Evolutionary conservation across 2,329 filamentous ascomycete species (phyloP).

Genomic region (Paracoccidioides lutzii): DNA sequence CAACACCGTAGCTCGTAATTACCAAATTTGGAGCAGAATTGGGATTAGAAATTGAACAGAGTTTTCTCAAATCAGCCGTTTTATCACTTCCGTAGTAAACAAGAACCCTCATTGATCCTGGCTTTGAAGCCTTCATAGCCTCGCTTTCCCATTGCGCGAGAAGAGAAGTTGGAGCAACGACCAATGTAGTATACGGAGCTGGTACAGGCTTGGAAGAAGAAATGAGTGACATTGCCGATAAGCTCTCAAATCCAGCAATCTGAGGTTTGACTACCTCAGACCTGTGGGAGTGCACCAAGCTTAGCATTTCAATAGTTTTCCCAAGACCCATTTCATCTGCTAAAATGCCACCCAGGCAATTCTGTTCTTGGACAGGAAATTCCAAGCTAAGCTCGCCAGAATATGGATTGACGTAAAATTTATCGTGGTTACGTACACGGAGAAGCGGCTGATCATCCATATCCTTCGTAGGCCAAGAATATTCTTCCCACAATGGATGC

Average conservation of each 20-base stretch:
- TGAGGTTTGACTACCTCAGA: constrained; percentile 33
- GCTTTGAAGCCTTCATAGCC: constrained; percentile 75
- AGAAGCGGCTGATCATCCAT: constrained; percentile 68
- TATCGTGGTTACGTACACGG: constrained; percentile 48
- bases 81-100: constrained; percentile 92
- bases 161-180: constrained; percentile 93
- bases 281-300: constrained; percentile 73
- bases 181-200: constrained; percentile 81
- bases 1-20: constrained; percentile 86
- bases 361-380: constrained; percentile 87
- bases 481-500: constrained; percentile 97
- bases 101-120: constrained; percentile 68
- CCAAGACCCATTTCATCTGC: constrained; percentile 96
- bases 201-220: constrained; percentile 44
- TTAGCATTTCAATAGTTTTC: constrained; percentile 98
- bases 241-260: not conserved
- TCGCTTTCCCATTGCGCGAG: constrained; percentile 97
- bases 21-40: constrained; percentile 72
- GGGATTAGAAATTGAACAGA: constrained; percentile 65
- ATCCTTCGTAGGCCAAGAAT: constrained; percentile 76
- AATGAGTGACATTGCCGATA: constrained; percentile 25
- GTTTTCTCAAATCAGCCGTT: constrained; percentile 57
- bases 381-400: constrained; percentile 85
- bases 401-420: constrained; percentile 94
- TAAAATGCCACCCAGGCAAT: constrained; percentile 82